Conservation (phyloP, 2,329 filamentous ascomycete species). For the Amauroascus verrucosus region DNA sequence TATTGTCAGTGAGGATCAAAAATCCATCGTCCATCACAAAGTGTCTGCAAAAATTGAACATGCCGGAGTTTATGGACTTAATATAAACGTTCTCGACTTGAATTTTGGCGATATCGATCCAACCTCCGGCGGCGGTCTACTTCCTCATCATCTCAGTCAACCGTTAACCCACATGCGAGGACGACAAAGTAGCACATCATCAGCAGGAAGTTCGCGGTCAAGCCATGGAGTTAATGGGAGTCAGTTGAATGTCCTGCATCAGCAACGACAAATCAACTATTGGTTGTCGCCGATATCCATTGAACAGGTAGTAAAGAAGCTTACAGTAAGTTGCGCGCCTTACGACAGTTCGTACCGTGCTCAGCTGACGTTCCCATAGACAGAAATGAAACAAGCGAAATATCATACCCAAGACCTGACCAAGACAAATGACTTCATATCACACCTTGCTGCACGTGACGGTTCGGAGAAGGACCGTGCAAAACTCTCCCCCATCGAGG, state of each 20-base stretch:
- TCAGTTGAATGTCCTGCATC: slow-evolving; percentile 50
- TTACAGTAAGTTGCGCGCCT: slow-evolving; percentile 49
- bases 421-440: slow-evolving; percentile 72
- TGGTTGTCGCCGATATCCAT: slow-evolving; percentile 85
- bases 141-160: slow-evolving; percentile 58
- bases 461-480: slow-evolving; percentile 42
- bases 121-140: slow-evolving; percentile 57
- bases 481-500: slow-evolving; percentile 39
- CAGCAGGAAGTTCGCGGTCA: slow-evolving; percentile 52
- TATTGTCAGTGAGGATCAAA: slow-evolving; percentile 97
- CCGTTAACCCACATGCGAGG: slow-evolving; percentile 57
- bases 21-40: slow-evolving; percentile 96
- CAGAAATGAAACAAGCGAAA: slow-evolving; percentile 80
- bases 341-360: neutral
- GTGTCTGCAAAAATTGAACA: slow-evolving; percentile 95
- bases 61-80: slow-evolving; percentile 64
- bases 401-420: slow-evolving; percentile 78
- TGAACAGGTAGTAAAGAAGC: slow-evolving; percentile 82
- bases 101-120: slow-evolving; percentile 88
- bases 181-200: slow-evolving; percentile 57
- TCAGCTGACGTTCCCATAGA: slow-evolving; percentile 40
- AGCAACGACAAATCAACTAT: slow-evolving; percentile 67
- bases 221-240: slow-evolving; percentile 46
- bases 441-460: slow-evolving; percentile 64
- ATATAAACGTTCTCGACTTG: slow-evolving; percentile 67